phyloP scores from a whole-genome alignment of 306 rosid genomes.

The Styphnolobium japonicum region DNA sequence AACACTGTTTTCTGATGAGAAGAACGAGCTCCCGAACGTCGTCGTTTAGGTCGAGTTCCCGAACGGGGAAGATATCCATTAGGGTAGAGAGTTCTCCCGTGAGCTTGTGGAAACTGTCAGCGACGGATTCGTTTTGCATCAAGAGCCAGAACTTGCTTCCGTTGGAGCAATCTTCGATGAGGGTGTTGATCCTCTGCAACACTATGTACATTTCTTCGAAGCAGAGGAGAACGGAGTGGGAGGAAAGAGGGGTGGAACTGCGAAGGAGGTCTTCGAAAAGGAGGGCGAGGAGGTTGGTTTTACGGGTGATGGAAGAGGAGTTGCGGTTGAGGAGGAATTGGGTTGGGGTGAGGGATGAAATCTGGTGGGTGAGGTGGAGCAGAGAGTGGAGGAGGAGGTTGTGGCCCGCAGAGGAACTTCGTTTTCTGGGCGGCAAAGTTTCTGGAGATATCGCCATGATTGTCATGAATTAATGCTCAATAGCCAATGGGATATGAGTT shows the following conservation, averaged over 20 bases:
- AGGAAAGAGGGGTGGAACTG: neutral
- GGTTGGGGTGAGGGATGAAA: constrained; percentile 34
- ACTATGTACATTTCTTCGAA: constrained; percentile 76
- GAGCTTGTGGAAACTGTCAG: constrained; percentile 62
- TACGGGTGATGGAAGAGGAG: constrained; percentile 50
- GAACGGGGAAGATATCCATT: constrained; percentile 68
- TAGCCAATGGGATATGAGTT: no score
- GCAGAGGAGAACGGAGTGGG: constrained; percentile 56
- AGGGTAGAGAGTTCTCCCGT: constrained; percentile 65
- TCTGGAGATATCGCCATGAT: constrained; percentile 62
- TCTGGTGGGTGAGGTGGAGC: constrained; percentile 51
- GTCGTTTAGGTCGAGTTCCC: constrained; percentile 48
- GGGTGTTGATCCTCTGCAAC: constrained; percentile 62
- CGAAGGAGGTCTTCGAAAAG: constrained; percentile 62
- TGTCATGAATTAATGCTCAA: no score
- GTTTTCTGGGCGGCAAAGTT: constrained; percentile 51
- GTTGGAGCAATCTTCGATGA: constrained; percentile 60
- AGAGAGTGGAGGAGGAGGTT: constrained; percentile 54
- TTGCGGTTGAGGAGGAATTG: constrained; percentile 44
- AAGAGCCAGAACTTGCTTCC: constrained; percentile 69
- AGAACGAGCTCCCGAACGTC: constrained; percentile 65
- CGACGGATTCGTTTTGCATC: constrained; percentile 48
- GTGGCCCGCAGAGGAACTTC: constrained; percentile 53
- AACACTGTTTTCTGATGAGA: constrained; percentile 60
- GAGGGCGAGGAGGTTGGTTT: constrained; percentile 50